Percentiles rank a stretch among this genome's conserved stretches.
Conservation (phyloP, 2,329 filamentous ascomycete species). For the Ophiostoma ips region DNA sequence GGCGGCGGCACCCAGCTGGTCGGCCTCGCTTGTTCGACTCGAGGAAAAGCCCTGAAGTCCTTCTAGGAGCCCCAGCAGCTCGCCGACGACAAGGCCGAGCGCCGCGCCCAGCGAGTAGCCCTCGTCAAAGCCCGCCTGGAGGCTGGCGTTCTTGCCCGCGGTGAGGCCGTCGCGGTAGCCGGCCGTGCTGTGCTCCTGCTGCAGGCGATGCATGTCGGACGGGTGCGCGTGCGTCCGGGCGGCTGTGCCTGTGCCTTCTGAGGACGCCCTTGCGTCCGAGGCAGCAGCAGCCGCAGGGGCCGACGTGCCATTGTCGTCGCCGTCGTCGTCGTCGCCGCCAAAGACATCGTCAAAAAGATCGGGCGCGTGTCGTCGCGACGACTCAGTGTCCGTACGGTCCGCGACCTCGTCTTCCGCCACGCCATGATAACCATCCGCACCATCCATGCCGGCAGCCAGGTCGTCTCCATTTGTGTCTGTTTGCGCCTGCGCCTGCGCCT, state of each 20-base stretch:
- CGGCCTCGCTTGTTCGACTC: too few species aligned
- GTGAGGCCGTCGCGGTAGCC: constrained; percentile 85
- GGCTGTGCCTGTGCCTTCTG: not conserved
- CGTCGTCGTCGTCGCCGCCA: constrained; percentile 4
- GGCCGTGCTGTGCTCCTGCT: constrained; percentile 63
- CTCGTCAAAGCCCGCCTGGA: constrained; percentile 85
- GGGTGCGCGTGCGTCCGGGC: constrained; percentile 22
- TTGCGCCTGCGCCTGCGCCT: not conserved
- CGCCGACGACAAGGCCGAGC: constrained; percentile 60
- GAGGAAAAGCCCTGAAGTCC: constrained; percentile 52
- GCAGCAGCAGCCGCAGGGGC: not conserved
- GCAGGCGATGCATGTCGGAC: constrained; percentile 59
- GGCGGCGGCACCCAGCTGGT: too few species aligned
- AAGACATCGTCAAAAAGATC: constrained; percentile 15
- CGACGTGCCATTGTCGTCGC: not conserved
- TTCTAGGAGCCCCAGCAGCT: constrained; percentile 63
- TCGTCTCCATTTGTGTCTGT: not conserved
- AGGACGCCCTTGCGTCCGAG: not conserved
- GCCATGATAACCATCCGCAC: not conserved
- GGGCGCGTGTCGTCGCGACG: not conserved
- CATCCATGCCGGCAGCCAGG: not conserved
- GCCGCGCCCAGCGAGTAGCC: constrained; percentile 75
- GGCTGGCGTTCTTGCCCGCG: constrained; percentile 56
- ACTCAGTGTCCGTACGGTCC: too few species aligned
- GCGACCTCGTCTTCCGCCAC: not conserved